phyloP scores from a whole-genome alignment of 257 asterid species.

The Orobanche coerulescens region DNA sequence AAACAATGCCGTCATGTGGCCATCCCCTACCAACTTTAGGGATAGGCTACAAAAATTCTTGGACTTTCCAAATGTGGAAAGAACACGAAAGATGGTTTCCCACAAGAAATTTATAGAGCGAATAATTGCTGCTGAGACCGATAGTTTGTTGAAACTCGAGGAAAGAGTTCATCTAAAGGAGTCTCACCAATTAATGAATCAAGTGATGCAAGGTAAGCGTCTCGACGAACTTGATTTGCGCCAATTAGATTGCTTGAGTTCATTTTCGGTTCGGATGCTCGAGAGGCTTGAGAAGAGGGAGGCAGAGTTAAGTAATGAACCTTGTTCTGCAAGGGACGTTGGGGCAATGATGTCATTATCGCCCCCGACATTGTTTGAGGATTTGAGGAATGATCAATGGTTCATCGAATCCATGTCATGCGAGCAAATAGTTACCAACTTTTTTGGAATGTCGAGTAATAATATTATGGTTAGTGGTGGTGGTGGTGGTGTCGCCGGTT shows the following conservation, averaged over 20 bases:
- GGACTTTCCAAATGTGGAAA: slow-evolving; percentile 2
- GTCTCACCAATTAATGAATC: background rate
- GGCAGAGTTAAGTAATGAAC: background rate
- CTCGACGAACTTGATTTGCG: background rate
- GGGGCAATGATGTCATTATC: background rate
- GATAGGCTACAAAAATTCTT: slow-evolving; percentile 10
- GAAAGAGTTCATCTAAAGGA: background rate
- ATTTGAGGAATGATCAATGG: background rate
- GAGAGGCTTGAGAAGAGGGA: background rate
- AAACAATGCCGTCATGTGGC: slow-evolving; percentile 15
- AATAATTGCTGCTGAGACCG: background rate
- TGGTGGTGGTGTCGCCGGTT: background rate
- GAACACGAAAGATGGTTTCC: slow-evolving; percentile 1
- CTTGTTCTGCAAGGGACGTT: background rate
- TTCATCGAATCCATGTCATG: slow-evolving; percentile 3
- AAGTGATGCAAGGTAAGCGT: background rate
- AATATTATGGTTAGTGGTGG: too few species aligned
- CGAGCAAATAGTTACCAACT: background rate
- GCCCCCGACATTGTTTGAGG: background rate
- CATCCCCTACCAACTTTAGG: slow-evolving; percentile 5
- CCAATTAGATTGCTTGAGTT: slow-evolving; percentile 7
- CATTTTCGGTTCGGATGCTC: slow-evolving; percentile 6
- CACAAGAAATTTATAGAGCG: slow-evolving; percentile 14
- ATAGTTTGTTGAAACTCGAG: background rate
- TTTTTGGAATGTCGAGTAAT: background rate